phyloP scores from a whole-genome alignment of 176 grass and related monocot species.

The Oropetium thomaeum region DNA sequence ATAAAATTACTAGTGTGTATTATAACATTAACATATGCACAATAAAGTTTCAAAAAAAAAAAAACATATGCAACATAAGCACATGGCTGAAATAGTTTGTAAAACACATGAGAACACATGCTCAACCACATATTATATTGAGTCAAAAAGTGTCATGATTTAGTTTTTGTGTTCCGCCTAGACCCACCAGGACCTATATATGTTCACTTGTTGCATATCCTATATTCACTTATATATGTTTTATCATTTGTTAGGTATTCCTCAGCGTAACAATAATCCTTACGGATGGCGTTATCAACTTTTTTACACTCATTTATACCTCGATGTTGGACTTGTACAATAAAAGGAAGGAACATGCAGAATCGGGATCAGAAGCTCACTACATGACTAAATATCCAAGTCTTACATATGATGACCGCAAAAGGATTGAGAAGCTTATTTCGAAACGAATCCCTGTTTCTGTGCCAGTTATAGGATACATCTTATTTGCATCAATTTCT shows the following conservation, averaged over 20 bases:
- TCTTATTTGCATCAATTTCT: background rate
- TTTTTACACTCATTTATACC: slow-evolving; percentile 25
- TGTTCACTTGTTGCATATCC: background rate
- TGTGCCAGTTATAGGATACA: slow-evolving; percentile 19
- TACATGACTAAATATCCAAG: slow-evolving; percentile 34
- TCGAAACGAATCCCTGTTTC: slow-evolving; percentile 12
- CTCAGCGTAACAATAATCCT: slow-evolving; percentile 59
- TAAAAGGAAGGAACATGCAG: slow-evolving; percentile 22
- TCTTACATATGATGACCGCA: slow-evolving; percentile 64
- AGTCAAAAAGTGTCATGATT: too few species aligned
- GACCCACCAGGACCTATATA: background rate
- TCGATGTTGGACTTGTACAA: slow-evolving; percentile 42
- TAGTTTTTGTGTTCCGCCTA: too few species aligned
- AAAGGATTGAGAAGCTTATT: slow-evolving; percentile 46
- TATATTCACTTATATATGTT: too few species aligned
- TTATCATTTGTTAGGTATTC: background rate
- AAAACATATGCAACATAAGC: too few species aligned
- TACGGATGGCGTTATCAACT: slow-evolving; percentile 53
- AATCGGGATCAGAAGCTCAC: slow-evolving; percentile 9
- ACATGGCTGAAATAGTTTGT: background rate
- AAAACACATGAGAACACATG: background rate
- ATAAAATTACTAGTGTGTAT: background rate
- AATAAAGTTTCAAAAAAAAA: too few species aligned
- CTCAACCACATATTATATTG: background rate
- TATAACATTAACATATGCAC: background rate